Base-by-base conservation (phyloP, 495 filamentous ascomycete genomes). In the Penicillium argentinense region DNA sequence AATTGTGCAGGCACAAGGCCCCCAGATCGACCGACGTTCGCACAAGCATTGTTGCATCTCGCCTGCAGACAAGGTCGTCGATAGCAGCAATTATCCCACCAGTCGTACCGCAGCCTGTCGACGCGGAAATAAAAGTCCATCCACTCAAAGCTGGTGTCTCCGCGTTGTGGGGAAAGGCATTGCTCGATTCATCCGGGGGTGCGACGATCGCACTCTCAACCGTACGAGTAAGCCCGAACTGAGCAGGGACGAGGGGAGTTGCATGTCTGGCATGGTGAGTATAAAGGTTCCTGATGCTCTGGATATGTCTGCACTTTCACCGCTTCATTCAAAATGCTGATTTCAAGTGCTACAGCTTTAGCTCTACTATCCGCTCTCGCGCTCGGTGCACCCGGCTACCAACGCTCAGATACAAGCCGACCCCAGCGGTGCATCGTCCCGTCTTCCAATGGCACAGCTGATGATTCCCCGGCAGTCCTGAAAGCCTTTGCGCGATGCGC, bases 401-500 rank as follows among this genome's bases (percentile, higher is more conserved):
- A 24, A 46, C 39, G 36, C 42, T 34, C 57, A 37, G 17, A 42
- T 6, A 34, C 43, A 23, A 40, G 30, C 13, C 37, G 59, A 25
- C 19, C 42, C 40, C 33, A 47, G 51, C 42, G 53, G n/a, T 49
- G 59, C 43, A 28, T 49, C 5, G 46, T 61, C 12, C 30, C 49
- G 3, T 53, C 58, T 24, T 63, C 62, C 18, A 57, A 69, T 46
- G 53, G 58, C 26, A 59, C 66, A 9, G 42, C 54, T 0, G 67
- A 73, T 41, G 69, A 73, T 49, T 62, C 68, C 12, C 51, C 58
- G 7, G 63, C 67, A 1, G 54, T 72, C 3, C 22, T 28, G 3
- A 24, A 45, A 8, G 64, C 60, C 16, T 65, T 74, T 32, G 51
- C 53, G 9, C 32, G 56, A 34, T 73, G 69, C 39, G 47, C 68